These are phyloP conservation scores for Termitomyces sp. DNA, from an alignment of 768 basidiomycete genomes.

Conservation along the genomic window DNA sequence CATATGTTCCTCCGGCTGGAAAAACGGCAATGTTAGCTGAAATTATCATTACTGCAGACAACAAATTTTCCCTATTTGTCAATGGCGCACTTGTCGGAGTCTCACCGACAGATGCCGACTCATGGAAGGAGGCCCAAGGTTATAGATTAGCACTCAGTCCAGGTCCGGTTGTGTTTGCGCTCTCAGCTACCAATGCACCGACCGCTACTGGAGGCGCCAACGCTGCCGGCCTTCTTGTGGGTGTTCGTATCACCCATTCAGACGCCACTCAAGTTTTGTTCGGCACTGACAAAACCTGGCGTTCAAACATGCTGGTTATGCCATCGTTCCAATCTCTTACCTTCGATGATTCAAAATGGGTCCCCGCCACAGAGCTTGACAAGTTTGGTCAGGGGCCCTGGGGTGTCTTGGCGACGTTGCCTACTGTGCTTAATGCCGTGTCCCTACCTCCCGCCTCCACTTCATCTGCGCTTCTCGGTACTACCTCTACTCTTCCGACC, in stretches of 20 bases:
- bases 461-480: neutral
- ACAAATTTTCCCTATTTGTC: conserved; percentile 7
- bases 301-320: neutral
- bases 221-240: conserved; percentile 9
- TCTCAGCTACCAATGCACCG: conserved; percentile 9
- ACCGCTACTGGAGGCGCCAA: neutral
- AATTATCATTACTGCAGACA: conserved; percentile 10
- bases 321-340: conserved; percentile 6
- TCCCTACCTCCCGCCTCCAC: conserved; percentile 3
- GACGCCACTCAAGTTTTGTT: conserved; percentile 8
- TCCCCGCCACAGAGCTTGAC: conserved; percentile 4
- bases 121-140: conserved; percentile 11
- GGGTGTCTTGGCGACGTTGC: conserved; percentile 3
- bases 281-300: conserved; percentile 5
- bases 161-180: conserved; percentile 10
- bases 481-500: neutral
- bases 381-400: conserved; percentile 9
- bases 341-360: conserved; percentile 10
- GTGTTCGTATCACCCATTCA: conserved; percentile 12
- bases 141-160: conserved; percentile 8
- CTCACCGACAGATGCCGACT: neutral
- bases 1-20: conserved; percentile 8
- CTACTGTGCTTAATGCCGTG: conserved; percentile 3
- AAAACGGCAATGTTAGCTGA: conserved; percentile 10
- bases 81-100: conserved; percentile 7